Base-by-base conservation (phyloP, 208 protist species). In the Phytomonas sp. region DNA sequence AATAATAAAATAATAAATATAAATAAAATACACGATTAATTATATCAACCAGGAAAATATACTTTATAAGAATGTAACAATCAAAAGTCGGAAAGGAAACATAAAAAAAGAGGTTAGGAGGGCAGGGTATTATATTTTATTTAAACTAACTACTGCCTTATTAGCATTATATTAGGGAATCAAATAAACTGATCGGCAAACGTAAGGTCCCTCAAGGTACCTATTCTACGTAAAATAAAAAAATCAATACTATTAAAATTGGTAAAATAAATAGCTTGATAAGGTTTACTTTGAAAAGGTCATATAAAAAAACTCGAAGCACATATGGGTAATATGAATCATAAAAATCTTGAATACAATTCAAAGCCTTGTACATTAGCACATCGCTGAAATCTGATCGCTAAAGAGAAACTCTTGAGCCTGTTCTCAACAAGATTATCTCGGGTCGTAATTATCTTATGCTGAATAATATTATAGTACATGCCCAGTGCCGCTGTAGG, bases 121-220 rank as follows among this genome's bases (percentile, higher is more conserved):
- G 30, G n/a, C n/a, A n/a, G n/a, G n/a, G n/a, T n/a, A n/a, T 62
- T 34, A 62, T 62, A 62, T 6, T 65, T 65, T 65, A 65, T 7
- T 56, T 5, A 26, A 4, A 37, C 0, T 65, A 7, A 37, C n/a
- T 4, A 33, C 37, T 56, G 36, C 61, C 61, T 56, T 19, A 65
- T n/a, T 14, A 65, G 8, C 33, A 65, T n/a, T n/a, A n/a, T n/a
- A n/a, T n/a, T n/a, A n/a, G n/a, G n/a, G n/a, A n/a, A n/a, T n/a
- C n/a, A n/a, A n/a, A n/a, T n/a, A n/a, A n/a, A n/a, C n/a, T n/a
- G 0, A 56, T 56, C 16, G 0, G 45, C 45, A 56, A 56, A 56
- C 19, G 0, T 26, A 56, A 56, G 45, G 45, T 56, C 19, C 0
- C 4, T 26, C 16, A 56, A 23, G 45, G 16, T 7, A 26, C 16